phyloP scores from a whole-genome alignment of 1,284 basidiomycete species.

The Melampsora larici-populina region DNA sequence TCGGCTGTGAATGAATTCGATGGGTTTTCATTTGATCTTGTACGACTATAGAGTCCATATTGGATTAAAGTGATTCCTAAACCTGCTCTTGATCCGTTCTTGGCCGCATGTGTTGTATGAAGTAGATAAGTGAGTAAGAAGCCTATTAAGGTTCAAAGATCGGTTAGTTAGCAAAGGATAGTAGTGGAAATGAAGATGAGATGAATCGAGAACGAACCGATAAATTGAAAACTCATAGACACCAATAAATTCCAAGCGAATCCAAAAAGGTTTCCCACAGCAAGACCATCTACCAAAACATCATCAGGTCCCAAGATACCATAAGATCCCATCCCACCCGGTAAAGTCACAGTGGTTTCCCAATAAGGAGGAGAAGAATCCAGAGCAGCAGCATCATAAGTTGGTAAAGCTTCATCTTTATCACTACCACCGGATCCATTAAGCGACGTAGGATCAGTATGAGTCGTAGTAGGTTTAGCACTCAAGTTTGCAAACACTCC shows the following conservation, averaged over 20 bases:
- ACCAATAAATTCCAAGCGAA: slow-evolving; percentile 78
- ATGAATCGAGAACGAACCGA: slow-evolving; percentile 57
- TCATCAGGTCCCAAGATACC: slow-evolving; percentile 56
- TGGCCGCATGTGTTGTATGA: slow-evolving; percentile 78
- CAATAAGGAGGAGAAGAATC: slow-evolving; percentile 94
- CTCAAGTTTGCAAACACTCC: slow-evolving; percentile 94
- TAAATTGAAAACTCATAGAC: slow-evolving; percentile 93
- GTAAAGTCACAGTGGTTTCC: slow-evolving; percentile 88
- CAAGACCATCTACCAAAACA: slow-evolving; percentile 61
- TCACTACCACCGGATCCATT: slow-evolving; percentile 61
- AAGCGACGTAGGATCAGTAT: slow-evolving; percentile 47
- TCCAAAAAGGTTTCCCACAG: slow-evolving; percentile 63
- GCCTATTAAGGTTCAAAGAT: slow-evolving; percentile 38
- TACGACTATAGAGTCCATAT: slow-evolving; percentile 78
- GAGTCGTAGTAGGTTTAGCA: slow-evolving; percentile 71
- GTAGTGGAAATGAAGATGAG: slow-evolving; percentile 51
- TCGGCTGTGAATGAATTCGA: slow-evolving; percentile 9
- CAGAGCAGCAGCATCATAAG: slow-evolving; percentile 81
- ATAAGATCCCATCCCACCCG: slow-evolving; percentile 52
- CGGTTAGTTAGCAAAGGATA: slow-evolving; percentile 43
- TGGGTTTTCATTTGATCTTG: slow-evolving; percentile 51
- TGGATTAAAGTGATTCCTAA: slow-evolving; percentile 92
- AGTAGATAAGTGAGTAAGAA: slow-evolving; percentile 53
- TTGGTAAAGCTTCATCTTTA: slow-evolving; percentile 74
- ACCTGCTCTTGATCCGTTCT: slow-evolving; percentile 88